Percentiles rank a stretch among this genome's conserved stretches.
Evolutionary conservation across 805 yeast genomes (phyloP).

Genomic region (Ogataea angusta): DNA sequence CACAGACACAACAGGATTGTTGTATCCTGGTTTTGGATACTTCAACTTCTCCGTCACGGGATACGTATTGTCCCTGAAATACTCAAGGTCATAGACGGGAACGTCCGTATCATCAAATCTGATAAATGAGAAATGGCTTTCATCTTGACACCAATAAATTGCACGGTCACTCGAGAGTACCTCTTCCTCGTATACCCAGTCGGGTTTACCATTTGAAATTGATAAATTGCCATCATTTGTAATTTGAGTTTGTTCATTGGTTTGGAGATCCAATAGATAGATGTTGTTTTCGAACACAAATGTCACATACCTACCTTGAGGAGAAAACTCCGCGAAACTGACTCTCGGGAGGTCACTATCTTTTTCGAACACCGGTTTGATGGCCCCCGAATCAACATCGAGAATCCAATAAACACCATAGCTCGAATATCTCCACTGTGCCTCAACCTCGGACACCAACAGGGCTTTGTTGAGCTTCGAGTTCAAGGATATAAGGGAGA

Average conservation of each 20-base stretch:
- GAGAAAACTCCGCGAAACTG: conserved; percentile 63
- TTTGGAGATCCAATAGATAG: conserved; percentile 39
- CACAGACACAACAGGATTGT: conserved; percentile 54
- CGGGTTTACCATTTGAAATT: conserved; percentile 67
- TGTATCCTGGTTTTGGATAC: conserved; percentile 73
- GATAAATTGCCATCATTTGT: conserved; percentile 51
- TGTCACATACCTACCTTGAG: conserved; percentile 51
- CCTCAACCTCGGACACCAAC: conserved; percentile 46
- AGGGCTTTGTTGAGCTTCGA: conserved; percentile 48
- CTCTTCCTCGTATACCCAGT: conserved; percentile 86
- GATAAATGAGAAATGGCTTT: conserved; percentile 51
- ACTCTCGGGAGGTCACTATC: conserved; percentile 33
- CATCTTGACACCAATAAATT: conserved; percentile 74
- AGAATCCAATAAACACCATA: conserved; percentile 59
- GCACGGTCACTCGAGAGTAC: conserved; percentile 56
- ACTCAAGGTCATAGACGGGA: conserved; percentile 47
- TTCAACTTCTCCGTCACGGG: conserved; percentile 46
- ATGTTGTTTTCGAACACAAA: conserved; percentile 57
- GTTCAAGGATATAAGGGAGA: conserved; percentile 44
- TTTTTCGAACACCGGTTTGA: conserved; percentile 24
- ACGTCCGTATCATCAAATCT: conserved; percentile 61
- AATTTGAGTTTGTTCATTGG: conserved; percentile 32
- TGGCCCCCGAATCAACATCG: conserved; percentile 38
- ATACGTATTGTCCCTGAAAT: conserved; percentile 44
- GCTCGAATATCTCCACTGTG: conserved; percentile 70